phyloP scores from a whole-genome alignment of 2,329 filamentous ascomycete species.

The Aaosphaeria pasadenensis region DNA sequence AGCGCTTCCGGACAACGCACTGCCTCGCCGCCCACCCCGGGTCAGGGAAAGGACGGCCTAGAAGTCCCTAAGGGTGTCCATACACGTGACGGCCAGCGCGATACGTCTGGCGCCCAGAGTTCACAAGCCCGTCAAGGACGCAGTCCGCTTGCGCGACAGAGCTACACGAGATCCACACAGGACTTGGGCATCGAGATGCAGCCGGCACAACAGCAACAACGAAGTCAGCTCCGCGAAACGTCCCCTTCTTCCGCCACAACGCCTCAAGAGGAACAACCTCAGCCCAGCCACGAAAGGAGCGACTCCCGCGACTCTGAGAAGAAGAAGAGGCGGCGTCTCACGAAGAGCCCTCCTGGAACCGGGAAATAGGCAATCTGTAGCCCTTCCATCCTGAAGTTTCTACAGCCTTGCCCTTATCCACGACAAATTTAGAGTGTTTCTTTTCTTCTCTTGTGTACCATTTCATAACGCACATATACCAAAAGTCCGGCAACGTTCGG shows the following conservation, averaged over 20 bases:
- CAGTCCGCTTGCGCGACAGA: constrained; percentile 46
- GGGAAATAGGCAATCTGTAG: constrained; percentile 1
- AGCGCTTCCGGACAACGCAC: constrained; percentile 8
- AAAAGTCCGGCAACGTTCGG: no score
- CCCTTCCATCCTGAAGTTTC: no score
- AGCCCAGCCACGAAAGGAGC: constrained; percentile 22
- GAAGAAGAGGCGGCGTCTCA: constrained; percentile 30
- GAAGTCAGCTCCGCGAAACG: constrained; percentile 31
- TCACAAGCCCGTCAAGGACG: constrained; percentile 34
- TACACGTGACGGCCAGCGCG: constrained; percentile 8
- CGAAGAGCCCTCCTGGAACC: constrained; percentile 27
- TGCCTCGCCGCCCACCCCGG: constrained; percentile 29
- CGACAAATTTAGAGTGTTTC: no score
- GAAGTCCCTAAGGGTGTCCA: constrained; percentile 31
- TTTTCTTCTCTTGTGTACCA: no score
- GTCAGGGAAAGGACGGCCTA: constrained; percentile 20
- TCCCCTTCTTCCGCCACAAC: constrained; percentile 23
- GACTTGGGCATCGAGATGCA: constrained; percentile 33
- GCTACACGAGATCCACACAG: constrained; percentile 37
- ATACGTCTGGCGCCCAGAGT: constrained; percentile 6
- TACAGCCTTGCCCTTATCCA: no score
- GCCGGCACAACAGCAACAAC: constrained; percentile 30
- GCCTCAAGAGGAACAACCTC: constrained; percentile 11
- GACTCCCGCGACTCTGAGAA: constrained; percentile 33
- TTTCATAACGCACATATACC: no score